Base-by-base conservation (phyloP, 2,329 filamentous ascomycete species). In the Diaporthe sp. region DNA sequence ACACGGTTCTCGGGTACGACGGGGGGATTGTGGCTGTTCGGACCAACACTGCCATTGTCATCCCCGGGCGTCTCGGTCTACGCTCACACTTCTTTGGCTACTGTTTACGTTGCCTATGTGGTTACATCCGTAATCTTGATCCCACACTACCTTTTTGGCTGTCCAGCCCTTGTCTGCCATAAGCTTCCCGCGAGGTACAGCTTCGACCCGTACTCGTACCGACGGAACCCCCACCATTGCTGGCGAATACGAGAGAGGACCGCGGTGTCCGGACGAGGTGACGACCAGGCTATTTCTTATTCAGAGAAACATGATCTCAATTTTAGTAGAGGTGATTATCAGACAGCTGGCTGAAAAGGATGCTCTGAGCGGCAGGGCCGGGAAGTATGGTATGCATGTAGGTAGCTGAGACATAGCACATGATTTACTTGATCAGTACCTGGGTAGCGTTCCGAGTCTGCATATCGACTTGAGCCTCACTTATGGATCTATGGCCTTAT, bases 241-340 rank as follows among this genome's bases (percentile, higher is more conserved):
- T 67, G 87, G 69, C 80, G 86, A 17, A 84, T 92, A 75, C 87
- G 85, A 79, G 86, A 6, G 78, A 81, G 0, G 87, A 90, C 76
- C 86, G 88, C 28, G 88, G 86, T 76, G 84, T 88, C 66, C 81
- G 84, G 8, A 79, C 80, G 33, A 84, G 83, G 40, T 92, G 89
- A 89, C 90, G 92, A 79, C 84, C 91, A 17, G 89, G 89, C 1
- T 91, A 80, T 78, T 5, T 85, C n/a, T 81, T 91, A 30, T 91
- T 91, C 80, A 85, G 87, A 80, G 84, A 86, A 54, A 92, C 90
- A 90, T 92, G 89, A 89, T 38, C 91, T 90, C 81, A 80, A 89
- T 47, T 88, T 92, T 78, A 89, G 92, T 77, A 79, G 84, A 83
- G 15, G 85, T 91, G 22, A 80, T 92, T n/a, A 87, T 58, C 85